Evolutionary conservation across 1,139 yeast species (phyloP).

Genomic region (Candida anutae): DNA sequence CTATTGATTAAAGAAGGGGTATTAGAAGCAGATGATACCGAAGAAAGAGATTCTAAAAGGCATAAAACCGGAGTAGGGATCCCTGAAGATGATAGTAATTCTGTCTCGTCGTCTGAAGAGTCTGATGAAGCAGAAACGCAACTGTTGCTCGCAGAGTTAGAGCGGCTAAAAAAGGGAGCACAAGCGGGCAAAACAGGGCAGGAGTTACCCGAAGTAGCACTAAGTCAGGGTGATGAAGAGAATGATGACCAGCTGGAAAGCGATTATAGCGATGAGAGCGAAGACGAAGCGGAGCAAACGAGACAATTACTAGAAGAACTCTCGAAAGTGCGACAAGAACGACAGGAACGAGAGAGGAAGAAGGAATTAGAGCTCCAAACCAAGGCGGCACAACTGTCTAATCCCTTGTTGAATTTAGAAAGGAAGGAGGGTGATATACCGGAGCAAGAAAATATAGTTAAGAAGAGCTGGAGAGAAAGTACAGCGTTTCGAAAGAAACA

Average conservation of each 20-base stretch:
- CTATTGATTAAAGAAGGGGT: constrained; percentile 14
- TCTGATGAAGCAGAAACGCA: constrained; percentile 1
- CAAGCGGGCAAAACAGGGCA: background rate
- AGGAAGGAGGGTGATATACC: too few relatives aligned
- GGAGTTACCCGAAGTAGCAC: too few relatives aligned
- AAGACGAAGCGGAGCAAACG: constrained; percentile 22
- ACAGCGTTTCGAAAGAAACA: constrained; percentile 35
- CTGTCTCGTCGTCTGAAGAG: constrained; percentile 4
- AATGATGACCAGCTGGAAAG: background rate
- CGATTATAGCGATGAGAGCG: constrained; percentile 3
- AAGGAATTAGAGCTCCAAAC: constrained; percentile 14
- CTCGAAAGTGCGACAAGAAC: constrained; percentile 41
- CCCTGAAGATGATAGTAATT: constrained; percentile 5
- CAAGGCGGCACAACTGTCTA: constrained; percentile 21
- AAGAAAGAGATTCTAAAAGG: too few relatives aligned
- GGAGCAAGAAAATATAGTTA: constrained; percentile 7
- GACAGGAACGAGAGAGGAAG: constrained; percentile 27
- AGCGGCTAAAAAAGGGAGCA: background rate
- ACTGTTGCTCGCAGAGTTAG: constrained; percentile 1
- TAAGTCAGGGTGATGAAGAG: too few relatives aligned
- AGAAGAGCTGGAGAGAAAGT: constrained; percentile 51
- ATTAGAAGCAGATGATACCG: background rate
- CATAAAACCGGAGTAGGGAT: too few relatives aligned
- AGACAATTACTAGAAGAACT: constrained; percentile 45
- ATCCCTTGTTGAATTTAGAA: constrained; percentile 27